Evolutionary conservation across 2,329 filamentous ascomycete species (phyloP), one percentile per base, ranked within the genome.

Genomic region (Cercospora sp.): DNA sequence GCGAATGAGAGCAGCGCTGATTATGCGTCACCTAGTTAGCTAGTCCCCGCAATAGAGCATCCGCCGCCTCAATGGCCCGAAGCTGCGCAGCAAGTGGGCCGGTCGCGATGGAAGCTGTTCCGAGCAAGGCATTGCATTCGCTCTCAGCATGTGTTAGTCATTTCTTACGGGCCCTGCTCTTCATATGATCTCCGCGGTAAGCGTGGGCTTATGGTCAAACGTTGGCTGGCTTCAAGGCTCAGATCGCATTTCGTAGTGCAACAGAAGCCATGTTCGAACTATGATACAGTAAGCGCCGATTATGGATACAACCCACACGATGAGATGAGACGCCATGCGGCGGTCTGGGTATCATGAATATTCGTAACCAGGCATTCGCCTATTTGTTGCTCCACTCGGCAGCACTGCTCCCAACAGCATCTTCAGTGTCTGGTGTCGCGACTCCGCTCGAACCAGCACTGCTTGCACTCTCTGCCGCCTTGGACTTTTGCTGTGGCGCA

Each of bases 391-490:
- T 18, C 64, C 64, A 65, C 28, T 65, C 64, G 36, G 42, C 64
- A 23, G 64, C 64, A 51, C 64, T 65, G 57, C 53, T 59, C 33
- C 63, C 63, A 28, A 65, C 55, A 6, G 13, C 42, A 61, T 61
- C 57, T n/a, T 65, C 64, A 5, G 57, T 53, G 16, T 65, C 64
- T 28, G 64, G 64, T 51, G 64, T 61, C 45, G 36, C 57, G 10
- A 42, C 57, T 16, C 62, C 53, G 26, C 62, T 64, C 18, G 62
- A 58, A 26, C 65, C 74, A 23, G 75, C 75, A 65, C 74, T 76
- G 68, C 73, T 76, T 12, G 68, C 73, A 16, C 59, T 45, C 60
- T 62, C 59, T n/a, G 57, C 64, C 7, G 65, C 57, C 48, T 69
- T 64, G 59, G 68, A 65, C 36, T 53, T 66, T 16, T 16, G 23